phyloP scores from a whole-genome alignment of 805 yeast species.

The Diddensiella caesifluorescens region DNA sequence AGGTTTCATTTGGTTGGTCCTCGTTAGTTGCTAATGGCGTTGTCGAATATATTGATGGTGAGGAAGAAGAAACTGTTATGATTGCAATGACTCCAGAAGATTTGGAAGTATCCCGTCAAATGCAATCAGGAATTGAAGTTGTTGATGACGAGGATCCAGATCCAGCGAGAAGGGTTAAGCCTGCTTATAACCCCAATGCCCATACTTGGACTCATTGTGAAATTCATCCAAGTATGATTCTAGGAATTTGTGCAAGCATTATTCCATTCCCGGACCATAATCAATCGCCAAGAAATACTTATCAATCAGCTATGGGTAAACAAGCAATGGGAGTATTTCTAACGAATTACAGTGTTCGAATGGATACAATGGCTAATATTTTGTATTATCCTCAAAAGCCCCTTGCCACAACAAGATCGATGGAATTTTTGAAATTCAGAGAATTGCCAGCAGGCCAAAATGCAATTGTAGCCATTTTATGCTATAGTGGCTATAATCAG shows the following conservation, averaged over 20 bases:
- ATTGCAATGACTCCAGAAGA: slow-evolving; percentile 99
- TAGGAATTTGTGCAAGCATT: slow-evolving; percentile 97
- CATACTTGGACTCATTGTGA: slow-evolving; percentile 97
- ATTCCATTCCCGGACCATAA: slow-evolving; percentile 99
- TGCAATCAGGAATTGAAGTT: slow-evolving; percentile 34
- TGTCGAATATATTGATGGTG: slow-evolving; percentile 96
- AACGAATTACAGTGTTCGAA: slow-evolving; percentile 91
- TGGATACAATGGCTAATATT: slow-evolving; percentile 99
- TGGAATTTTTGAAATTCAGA: slow-evolving; percentile 96
- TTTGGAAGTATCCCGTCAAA: slow-evolving; percentile 55
- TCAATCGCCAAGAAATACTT: slow-evolving; percentile 88
- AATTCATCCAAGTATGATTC: slow-evolving; percentile 97
- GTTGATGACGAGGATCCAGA: slow-evolving; percentile 48
- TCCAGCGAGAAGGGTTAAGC: slow-evolving; percentile 83
- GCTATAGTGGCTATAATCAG: slow-evolving; percentile 98
- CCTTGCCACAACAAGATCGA: slow-evolving; percentile 92
- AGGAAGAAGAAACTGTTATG: slow-evolving; percentile 97
- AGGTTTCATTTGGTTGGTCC: slow-evolving; percentile 73
- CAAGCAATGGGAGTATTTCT: slow-evolving; percentile 99
- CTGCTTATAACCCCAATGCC: slow-evolving; percentile 52
- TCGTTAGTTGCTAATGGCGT: slow-evolving; percentile 78
- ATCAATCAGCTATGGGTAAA: slow-evolving; percentile 96
- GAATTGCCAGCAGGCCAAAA: slow-evolving; percentile 99
- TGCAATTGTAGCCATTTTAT: slow-evolving; percentile 95
- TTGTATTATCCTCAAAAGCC: slow-evolving; percentile 98